Conservation (phyloP, 192 early-diverging fungal species). For the Coemansia sp. region DNA sequence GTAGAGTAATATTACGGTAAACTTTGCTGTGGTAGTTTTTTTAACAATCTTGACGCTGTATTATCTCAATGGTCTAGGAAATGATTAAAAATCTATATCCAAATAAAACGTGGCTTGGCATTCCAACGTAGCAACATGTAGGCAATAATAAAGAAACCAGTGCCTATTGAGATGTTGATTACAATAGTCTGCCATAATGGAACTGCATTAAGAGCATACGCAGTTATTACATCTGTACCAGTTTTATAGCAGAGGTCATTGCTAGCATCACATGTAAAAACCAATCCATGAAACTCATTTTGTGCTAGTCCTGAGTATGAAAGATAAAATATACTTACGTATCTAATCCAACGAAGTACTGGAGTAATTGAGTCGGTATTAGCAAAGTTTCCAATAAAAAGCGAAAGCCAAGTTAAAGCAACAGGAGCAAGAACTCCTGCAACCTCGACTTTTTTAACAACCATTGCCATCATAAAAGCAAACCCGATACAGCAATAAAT, state of each 20-base stretch:
- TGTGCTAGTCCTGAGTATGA: slow-evolving; percentile 34
- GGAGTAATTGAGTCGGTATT: slow-evolving; percentile 39
- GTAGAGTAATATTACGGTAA: no score
- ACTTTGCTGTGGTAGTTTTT: no score
- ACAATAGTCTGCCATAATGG: slow-evolving; percentile 22
- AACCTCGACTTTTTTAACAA: slow-evolving; percentile 24
- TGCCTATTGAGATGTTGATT: slow-evolving; percentile 19
- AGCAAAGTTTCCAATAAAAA: slow-evolving; percentile 44
- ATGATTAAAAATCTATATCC: slow-evolving; percentile 14
- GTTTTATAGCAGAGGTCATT: slow-evolving; percentile 21
- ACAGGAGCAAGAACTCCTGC: slow-evolving; percentile 32
- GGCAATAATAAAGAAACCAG: slow-evolving; percentile 13
- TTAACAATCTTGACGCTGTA: no score
- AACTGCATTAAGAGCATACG: slow-evolving; percentile 27
- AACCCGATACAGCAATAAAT: slow-evolving; percentile 28
- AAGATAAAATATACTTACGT: slow-evolving; percentile 33
- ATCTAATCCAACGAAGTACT: slow-evolving; percentile 46
- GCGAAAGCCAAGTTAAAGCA: slow-evolving; percentile 17
- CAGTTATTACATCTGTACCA: slow-evolving; percentile 24
- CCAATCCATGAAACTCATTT: slow-evolving; percentile 46
- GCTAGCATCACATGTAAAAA: slow-evolving; percentile 19
- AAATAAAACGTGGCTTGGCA: slow-evolving; percentile 39
- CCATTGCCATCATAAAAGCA: slow-evolving; percentile 29
- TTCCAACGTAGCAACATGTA: slow-evolving; percentile 32
- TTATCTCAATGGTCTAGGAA: no score